Conservation (phyloP, 2,329 filamentous ascomycete genomes). For the Trichocomaceae sp. region DNA sequence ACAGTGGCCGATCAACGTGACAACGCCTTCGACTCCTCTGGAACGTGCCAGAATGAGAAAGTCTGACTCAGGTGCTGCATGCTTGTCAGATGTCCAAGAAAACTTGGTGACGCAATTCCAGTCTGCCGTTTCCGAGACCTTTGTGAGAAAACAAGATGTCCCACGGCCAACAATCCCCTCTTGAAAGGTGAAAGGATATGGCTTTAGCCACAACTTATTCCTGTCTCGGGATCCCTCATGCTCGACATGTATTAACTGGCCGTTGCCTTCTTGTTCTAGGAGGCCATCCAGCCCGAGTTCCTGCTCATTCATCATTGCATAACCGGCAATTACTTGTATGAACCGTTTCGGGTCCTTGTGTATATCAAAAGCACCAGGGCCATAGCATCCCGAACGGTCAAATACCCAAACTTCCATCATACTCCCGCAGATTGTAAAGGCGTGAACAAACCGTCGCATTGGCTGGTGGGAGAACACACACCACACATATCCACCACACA, state of each 20-base stretch:
- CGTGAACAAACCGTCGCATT: conserved; percentile 25
- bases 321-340: conserved; percentile 22
- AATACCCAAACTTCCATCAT: conserved; percentile 29
- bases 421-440: conserved; percentile 21
- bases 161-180: conserved; percentile 20
- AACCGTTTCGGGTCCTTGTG: conserved; percentile 24
- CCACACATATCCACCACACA: conserved; percentile 10
- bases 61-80: conserved; percentile 20
- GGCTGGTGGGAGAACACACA: conserved; percentile 26
- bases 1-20: conserved; percentile 21
- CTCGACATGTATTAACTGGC: conserved; percentile 10
- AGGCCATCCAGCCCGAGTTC: conserved; percentile 29
- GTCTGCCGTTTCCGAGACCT: conserved; percentile 12
- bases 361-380: conserved; percentile 26
- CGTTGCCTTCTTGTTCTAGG: conserved; percentile 14
- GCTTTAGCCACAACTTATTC: conserved; percentile 7
- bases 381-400: conserved; percentile 29
- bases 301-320: conserved; percentile 26
- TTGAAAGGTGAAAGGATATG: conserved; percentile 2
- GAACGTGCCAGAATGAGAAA: conserved; percentile 20
- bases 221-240: conserved; percentile 8
- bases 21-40: conserved; percentile 23
- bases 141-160: conserved; percentile 20
- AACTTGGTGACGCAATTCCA: conserved; percentile 27
- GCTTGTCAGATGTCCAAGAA: conserved; percentile 26